Conservation (phyloP, 305 asterid genomes). For the Solanum hybrid region DNA sequence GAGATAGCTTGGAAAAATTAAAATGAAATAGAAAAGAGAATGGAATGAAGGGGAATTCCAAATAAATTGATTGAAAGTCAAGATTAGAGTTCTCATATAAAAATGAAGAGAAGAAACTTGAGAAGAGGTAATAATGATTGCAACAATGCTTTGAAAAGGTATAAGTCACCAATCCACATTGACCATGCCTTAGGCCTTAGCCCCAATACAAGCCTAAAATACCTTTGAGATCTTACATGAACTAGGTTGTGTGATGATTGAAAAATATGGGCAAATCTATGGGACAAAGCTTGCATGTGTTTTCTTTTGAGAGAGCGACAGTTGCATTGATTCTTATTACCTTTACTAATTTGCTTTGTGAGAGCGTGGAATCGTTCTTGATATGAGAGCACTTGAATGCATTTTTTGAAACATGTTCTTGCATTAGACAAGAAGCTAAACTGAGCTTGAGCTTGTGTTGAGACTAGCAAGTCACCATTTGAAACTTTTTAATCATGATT, state of each 20-base stretch:
- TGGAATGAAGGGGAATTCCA: too few species aligned
- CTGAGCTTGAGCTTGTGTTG: not conserved
- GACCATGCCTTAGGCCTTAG: not conserved
- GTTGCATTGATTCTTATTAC: not conserved
- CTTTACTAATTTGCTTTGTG: not conserved
- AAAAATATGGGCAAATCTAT: not conserved
- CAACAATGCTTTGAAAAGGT: not conserved
- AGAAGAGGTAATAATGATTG: not conserved
- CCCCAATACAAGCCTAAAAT: not conserved
- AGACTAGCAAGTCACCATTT: not conserved
- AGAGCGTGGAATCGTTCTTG: not conserved
- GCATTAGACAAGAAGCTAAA: not conserved
- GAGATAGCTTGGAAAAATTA: too few species aligned
- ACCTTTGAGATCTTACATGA: not conserved
- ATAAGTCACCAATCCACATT: not conserved
- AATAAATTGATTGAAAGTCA: not conserved
- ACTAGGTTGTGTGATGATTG: not conserved
- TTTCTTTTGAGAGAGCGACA: not conserved
- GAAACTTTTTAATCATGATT: not conserved
- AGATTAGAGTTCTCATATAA: not conserved
- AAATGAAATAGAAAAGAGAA: too few species aligned
- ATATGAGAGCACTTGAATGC: not conserved
- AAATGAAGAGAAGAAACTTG: not conserved
- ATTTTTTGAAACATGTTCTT: too few species aligned
- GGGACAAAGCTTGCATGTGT: not conserved